Conservation (phyloP, 1,284 basidiomycete species). For the Paramarasmius palmivorus region DNA sequence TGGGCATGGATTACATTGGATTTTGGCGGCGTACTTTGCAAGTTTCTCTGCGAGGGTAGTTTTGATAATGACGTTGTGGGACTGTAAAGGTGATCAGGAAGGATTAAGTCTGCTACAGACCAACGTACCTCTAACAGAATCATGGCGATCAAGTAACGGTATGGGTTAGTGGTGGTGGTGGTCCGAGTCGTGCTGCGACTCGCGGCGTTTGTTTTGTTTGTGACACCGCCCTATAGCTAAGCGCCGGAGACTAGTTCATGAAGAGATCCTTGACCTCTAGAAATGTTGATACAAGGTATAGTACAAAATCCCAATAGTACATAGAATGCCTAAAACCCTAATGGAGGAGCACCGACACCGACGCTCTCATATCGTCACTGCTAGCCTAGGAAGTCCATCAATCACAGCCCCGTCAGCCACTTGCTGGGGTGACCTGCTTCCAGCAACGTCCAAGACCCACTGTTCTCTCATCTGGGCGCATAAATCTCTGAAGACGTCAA, state of each 20-base stretch:
- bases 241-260: too few species aligned
- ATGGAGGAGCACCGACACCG: too few species aligned
- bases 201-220: too few species aligned
- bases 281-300: too few species aligned
- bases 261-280: too few species aligned
- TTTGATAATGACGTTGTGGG: conserved; percentile 92
- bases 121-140: conserved; percentile 45
- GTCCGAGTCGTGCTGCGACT: conserved; percentile 17
- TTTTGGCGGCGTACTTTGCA: conserved; percentile 77
- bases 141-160: conserved; percentile 26
- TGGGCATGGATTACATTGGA: conserved; percentile 8
- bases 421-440: conserved; percentile 15
- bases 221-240: too few species aligned
- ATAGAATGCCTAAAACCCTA: too few species aligned
- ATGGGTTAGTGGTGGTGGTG: conserved; percentile 9
- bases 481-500: conserved; percentile 76
- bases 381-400: too few species aligned
- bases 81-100: conserved; percentile 40
- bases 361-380: too few species aligned
- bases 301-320: too few species aligned
- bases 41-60: conserved; percentile 91
- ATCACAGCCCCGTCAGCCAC: too few species aligned
- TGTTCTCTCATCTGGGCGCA: conserved; percentile 66
- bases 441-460: conserved; percentile 64
- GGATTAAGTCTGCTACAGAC: not conserved